Conservation (phyloP, 257 asterid genomes). For the Nyctanthes arbortristis region DNA sequence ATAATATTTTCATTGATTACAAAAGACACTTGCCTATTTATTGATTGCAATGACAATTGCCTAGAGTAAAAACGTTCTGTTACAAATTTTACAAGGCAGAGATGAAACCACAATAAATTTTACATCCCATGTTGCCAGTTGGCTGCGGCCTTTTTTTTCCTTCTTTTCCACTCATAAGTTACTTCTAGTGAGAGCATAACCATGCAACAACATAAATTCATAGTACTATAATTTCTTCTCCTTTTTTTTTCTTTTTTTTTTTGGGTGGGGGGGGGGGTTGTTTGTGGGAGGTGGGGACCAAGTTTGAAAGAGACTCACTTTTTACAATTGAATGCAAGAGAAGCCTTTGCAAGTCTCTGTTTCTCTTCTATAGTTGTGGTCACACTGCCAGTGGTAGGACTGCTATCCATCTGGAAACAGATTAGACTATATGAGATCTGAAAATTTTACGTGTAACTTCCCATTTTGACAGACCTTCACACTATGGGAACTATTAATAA, state of each 20-base stretch:
- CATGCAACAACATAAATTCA: not conserved
- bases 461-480: conserved; percentile 10
- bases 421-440: conserved; percentile 11
- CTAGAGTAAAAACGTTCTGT: not conserved
- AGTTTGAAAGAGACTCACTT: conserved; percentile 47
- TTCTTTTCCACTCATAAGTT: not conserved
- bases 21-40: not conserved
- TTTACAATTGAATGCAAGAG: conserved; percentile 86
- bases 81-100: not conserved
- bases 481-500: conserved; percentile 23
- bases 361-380: conserved; percentile 77
- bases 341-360: conserved; percentile 76
- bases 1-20: not conserved
- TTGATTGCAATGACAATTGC: no score
- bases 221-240: not conserved
- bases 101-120: not conserved
- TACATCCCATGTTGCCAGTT: not conserved
- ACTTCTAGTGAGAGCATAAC: no score
- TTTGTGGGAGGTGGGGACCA: conserved; percentile 18
- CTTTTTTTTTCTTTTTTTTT: no score
- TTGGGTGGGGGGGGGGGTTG: no score
- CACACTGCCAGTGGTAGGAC: conserved; percentile 97
- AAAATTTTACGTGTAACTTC: not conserved
- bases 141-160: not conserved
- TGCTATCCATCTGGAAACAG: conserved; percentile 77